phyloP scores from a whole-genome alignment of 768 basidiomycete species.

The Mycena vulgaris region DNA sequence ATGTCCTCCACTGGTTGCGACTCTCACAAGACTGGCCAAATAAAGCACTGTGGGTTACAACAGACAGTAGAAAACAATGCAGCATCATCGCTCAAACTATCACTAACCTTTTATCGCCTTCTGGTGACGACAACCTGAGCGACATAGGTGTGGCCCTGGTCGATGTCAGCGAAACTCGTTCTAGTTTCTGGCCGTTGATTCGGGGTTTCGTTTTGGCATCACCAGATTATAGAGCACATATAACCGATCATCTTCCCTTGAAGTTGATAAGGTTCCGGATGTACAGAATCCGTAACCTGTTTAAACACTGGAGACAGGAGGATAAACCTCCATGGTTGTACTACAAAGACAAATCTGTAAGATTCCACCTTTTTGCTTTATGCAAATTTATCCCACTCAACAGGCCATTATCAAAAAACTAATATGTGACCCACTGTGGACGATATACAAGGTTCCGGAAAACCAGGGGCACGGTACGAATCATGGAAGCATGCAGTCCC shows the following conservation, averaged over 20 bases:
- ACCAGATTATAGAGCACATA: background rate
- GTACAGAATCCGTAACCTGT: background rate
- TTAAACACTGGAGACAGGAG: background rate
- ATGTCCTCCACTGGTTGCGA: conserved; percentile 1
- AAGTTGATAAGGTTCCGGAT: background rate
- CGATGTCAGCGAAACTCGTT: conserved; percentile 6
- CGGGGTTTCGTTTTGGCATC: background rate
- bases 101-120: background rate
- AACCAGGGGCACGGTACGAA: background rate
- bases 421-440: background rate
- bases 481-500: background rate
- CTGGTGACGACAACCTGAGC: background rate
- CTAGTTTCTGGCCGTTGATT: conserved; percentile 3
- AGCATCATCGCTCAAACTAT: background rate
- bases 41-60: conserved; percentile 11
- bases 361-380: background rate
- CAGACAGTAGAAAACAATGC: background rate
- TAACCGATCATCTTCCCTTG: background rate
- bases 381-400: background rate
- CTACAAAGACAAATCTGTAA: background rate
- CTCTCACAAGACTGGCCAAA: background rate
- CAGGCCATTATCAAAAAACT: background rate
- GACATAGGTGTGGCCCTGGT: background rate
- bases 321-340: background rate
- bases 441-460: background rate